A percentile compares a stretch with the other conserved stretches of the same genome.
These are phyloP conservation scores for Bombardia bombarda DNA, from an alignment of 495 filamentous ascomycete species.

Conservation along the genomic window DNA sequence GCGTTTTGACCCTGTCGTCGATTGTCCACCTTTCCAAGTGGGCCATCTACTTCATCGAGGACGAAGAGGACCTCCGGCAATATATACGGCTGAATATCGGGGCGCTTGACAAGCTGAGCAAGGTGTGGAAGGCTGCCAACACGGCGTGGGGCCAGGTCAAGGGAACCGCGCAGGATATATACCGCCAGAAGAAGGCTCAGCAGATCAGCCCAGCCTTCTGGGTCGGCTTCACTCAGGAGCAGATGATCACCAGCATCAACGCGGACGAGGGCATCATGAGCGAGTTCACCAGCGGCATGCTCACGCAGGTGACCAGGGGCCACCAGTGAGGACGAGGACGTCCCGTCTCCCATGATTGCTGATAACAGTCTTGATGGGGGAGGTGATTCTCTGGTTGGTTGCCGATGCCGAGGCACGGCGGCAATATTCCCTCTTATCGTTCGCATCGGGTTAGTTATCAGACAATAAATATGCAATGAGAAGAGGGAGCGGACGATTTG, in stretches of 20 bases:
- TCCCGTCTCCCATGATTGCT: no score
- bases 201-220: slow-evolving; percentile 43
- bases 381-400: no score
- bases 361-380: no score
- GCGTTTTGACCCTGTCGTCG: slow-evolving; percentile 63
- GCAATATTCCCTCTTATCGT: no score
- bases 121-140: slow-evolving; percentile 71
- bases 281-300: slow-evolving; percentile 37
- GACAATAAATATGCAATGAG: no score
- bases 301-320: slow-evolving; percentile 9
- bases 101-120: slow-evolving; percentile 63
- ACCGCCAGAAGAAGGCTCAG: slow-evolving; percentile 46
- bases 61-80: slow-evolving; percentile 68
- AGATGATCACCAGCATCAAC: slow-evolving; percentile 45
- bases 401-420: no score
- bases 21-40: slow-evolving; percentile 55
- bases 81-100: slow-evolving; percentile 75
- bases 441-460: no score
- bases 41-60: slow-evolving; percentile 47
- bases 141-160: slow-evolving; percentile 67
- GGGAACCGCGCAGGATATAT: slow-evolving; percentile 60
- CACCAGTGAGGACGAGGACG: not conserved
- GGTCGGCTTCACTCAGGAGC: slow-evolving; percentile 44
- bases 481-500: no score
- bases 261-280: slow-evolving; percentile 48